A percentile compares a stretch with the other conserved stretches of the same genome.
These are phyloP conservation scores for Lachnellula hyalina DNA, from an alignment of 2,329 filamentous ascomycete species.

Conservation along the genomic window DNA sequence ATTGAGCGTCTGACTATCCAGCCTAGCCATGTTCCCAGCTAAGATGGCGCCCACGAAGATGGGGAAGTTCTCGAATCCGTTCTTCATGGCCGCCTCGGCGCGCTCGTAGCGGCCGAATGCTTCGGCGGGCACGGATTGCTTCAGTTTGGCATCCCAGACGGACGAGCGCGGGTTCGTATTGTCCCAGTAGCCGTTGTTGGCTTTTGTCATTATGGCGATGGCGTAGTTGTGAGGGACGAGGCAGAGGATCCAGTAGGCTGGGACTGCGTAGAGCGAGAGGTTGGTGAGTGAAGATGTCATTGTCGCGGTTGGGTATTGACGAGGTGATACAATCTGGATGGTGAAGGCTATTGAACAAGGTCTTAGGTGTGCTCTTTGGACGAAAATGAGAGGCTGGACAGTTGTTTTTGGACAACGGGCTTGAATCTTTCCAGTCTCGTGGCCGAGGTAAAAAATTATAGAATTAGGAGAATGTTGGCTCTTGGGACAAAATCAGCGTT, in stretches of 20 bases:
- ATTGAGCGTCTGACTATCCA: conserved; percentile 20
- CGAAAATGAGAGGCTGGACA: too few species aligned
- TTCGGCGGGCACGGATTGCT: conserved; percentile 33
- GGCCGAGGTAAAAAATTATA: too few species aligned
- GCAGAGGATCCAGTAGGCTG: conserved; percentile 38
- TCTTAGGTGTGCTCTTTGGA: too few species aligned
- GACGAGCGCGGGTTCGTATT: conserved; percentile 39
- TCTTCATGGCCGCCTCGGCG: conserved; percentile 39
- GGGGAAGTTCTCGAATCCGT: conserved; percentile 42
- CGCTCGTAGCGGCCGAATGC: conserved; percentile 39
- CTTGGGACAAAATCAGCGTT: too few species aligned
- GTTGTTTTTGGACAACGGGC: too few species aligned
- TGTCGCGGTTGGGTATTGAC: too few species aligned
- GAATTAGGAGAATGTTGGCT: too few species aligned
- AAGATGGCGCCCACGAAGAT: conserved; percentile 40
- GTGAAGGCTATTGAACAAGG: too few species aligned
- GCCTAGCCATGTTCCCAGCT: conserved; percentile 37
- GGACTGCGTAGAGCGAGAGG: conserved; percentile 34
- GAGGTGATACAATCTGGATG: too few species aligned
- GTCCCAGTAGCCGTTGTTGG: conserved; percentile 36
- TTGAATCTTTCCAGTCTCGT: too few species aligned
- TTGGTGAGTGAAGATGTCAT: neutral
- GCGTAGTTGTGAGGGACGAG: conserved; percentile 37
- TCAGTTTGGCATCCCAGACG: conserved; percentile 32
- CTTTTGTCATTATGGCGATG: conserved; percentile 25